phyloP scores from a whole-genome alignment of 208 protist species.

The Leishmania lainsoni region DNA sequence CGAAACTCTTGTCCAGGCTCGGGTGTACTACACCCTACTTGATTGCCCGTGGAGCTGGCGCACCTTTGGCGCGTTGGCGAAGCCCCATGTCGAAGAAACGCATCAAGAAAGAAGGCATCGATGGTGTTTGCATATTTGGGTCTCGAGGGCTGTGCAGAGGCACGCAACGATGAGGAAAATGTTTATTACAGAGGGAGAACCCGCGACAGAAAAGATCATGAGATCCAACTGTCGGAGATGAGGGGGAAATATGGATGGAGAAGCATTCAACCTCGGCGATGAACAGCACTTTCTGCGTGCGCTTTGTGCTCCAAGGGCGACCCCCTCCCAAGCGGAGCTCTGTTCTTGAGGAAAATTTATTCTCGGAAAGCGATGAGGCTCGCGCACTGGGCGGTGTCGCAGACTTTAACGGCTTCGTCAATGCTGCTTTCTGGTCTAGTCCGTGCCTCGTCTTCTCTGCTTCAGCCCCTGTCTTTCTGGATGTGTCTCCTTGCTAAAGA shows the following conservation, averaged over 20 bases:
- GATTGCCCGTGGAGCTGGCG: neutral
- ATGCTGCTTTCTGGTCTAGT: neutral
- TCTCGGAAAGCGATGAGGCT: neutral
- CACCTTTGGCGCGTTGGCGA: neutral
- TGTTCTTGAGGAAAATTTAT: neutral
- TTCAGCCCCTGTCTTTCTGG: neutral
- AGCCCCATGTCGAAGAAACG: neutral
- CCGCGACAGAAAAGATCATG: neutral
- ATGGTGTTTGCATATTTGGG: neutral
- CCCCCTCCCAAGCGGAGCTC: neutral
- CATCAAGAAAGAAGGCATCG: neutral
- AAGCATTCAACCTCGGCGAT: neutral
- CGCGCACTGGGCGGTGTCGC: neutral
- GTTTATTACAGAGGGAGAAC: too few relatives aligned
- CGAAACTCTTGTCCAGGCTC: too few relatives aligned
- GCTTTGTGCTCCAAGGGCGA: neutral
- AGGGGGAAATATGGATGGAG: neutral
- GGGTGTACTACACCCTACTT: neutral
- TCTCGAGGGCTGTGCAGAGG: neutral
- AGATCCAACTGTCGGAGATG: neutral
- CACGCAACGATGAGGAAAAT: neutral
- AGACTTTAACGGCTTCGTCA: neutral
- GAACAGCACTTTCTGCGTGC: neutral
- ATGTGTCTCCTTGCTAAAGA: neutral
- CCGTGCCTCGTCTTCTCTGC: neutral